phyloP scores from a whole-genome alignment of 2,329 filamentous ascomycete genomes.

The Fusarium fujikuroi region DNA sequence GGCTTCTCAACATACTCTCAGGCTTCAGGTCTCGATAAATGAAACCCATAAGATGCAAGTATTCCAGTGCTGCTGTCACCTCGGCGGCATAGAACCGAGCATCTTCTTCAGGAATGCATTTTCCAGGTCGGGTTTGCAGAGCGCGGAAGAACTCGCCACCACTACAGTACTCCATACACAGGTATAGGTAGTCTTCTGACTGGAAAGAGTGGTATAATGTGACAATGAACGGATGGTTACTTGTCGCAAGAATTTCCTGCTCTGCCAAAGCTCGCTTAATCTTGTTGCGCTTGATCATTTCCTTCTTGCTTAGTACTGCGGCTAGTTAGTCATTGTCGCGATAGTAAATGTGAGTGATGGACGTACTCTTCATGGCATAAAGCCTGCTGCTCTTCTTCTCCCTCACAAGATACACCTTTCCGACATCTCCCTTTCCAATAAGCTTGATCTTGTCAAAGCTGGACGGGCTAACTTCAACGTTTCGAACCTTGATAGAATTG shows the following conservation, averaged over 20 bases:
- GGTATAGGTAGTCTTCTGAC: constrained; percentile 96
- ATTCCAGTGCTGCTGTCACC: constrained; percentile 95
- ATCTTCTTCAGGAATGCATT: constrained; percentile 96
- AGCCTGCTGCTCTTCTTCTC: constrained; percentile 97
- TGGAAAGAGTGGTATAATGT: constrained; percentile 99
- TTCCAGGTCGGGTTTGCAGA: constrained; percentile 93
- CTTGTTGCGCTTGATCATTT: constrained; percentile 99
- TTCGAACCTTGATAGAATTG: constrained; percentile 98
- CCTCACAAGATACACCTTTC: constrained; percentile 95
- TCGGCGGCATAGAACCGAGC: constrained; percentile 97
- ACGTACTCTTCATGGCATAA: constrained; percentile 97
- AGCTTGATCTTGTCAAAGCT: constrained; percentile 99
- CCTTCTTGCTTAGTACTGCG: constrained; percentile 96
- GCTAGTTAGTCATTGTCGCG: constrained; percentile 49
- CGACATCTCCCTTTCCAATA: constrained; percentile 98
- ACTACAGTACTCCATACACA: constrained; percentile 99
- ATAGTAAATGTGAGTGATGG: not conserved
- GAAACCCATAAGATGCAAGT: constrained; percentile 98
- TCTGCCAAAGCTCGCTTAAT: constrained; percentile 98
- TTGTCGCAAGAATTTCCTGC: constrained; percentile 97
- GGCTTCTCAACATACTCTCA: constrained; percentile 72
- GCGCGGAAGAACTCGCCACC: constrained; percentile 98
- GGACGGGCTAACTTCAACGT: constrained; percentile 93
- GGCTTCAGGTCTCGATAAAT: constrained; percentile 98
- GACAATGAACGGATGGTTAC: constrained; percentile 99